Conservation (phyloP, 345 rosid genomes). For the Cochlearia excelsa region DNA sequence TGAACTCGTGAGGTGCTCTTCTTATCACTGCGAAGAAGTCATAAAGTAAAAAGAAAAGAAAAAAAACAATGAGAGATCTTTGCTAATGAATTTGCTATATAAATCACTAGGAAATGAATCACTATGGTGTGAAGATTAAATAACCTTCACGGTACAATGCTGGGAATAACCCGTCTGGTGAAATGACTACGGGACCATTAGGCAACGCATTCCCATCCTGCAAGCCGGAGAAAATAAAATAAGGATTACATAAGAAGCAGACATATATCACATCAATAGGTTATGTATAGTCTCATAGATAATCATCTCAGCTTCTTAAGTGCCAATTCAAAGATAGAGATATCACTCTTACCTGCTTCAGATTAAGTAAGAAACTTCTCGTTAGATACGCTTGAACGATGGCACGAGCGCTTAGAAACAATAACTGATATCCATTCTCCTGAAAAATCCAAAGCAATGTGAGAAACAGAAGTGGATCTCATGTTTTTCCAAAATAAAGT, state of each 20-base stretch:
- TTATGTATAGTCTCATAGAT: neutral
- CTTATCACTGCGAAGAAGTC: slow-evolving; percentile 60
- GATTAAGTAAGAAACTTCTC: slow-evolving; percentile 67
- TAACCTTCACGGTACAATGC: slow-evolving; percentile 85
- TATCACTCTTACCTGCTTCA: slow-evolving; percentile 62
- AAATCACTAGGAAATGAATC: slow-evolving; percentile 12
- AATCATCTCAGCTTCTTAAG: neutral
- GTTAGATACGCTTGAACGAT: slow-evolving; percentile 94
- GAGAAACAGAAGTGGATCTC: neutral
- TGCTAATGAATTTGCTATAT: neutral
- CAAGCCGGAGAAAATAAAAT: slow-evolving; percentile 18
- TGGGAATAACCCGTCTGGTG: slow-evolving; percentile 90
- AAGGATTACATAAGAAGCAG: neutral
- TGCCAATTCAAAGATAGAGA: slow-evolving; percentile 1
- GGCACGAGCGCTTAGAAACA: slow-evolving; percentile 93
- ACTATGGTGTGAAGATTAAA: slow-evolving; percentile 27
- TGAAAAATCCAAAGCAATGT: slow-evolving; percentile 34
- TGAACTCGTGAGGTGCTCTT: slow-evolving; percentile 95
- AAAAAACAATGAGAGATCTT: neutral
- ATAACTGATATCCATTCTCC: slow-evolving; percentile 95
- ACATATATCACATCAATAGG: slow-evolving; percentile 4
- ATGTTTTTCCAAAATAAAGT: neutral
- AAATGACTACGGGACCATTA: slow-evolving; percentile 84
- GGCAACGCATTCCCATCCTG: slow-evolving; percentile 91
- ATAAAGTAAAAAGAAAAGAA: slow-evolving; percentile 5